phyloP scores from a whole-genome alignment of 2,329 filamentous ascomycete genomes.

The Plenodomus lindquistii region DNA sequence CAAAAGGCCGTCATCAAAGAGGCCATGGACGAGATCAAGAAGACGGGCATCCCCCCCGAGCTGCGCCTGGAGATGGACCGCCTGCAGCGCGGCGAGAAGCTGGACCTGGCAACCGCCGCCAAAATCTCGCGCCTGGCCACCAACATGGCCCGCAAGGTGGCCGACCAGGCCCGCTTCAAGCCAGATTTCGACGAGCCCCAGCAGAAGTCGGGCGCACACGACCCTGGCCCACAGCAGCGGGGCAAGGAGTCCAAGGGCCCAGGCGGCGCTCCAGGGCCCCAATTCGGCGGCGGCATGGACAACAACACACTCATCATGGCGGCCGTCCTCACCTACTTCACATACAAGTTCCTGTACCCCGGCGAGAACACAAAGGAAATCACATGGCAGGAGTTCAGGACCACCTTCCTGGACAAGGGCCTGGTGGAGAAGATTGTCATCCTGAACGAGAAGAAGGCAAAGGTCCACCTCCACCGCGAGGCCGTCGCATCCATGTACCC shows the following conservation, averaged over 20 bases:
- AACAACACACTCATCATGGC: conserved; percentile 60
- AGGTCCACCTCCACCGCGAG: conserved; percentile 78
- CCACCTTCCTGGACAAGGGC: conserved; percentile 92
- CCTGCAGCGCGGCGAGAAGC: conserved; percentile 52
- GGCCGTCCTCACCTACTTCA: conserved; percentile 64
- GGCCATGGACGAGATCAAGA: conserved; percentile 65
- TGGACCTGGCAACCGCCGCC: conserved; percentile 61
- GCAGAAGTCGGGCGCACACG: conserved; percentile 51
- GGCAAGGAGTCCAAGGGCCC: conserved; percentile 32
- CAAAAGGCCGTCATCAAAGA: conserved; percentile 64
- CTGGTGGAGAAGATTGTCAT: conserved; percentile 90
- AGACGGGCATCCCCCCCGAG: conserved; percentile 71
- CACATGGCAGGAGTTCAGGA: conserved; percentile 95
- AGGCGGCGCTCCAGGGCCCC: conserved; percentile 12
- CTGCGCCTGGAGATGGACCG: conserved; percentile 66
- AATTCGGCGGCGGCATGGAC: conserved; percentile 50
- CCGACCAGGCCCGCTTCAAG: conserved; percentile 42
- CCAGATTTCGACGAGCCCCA: conserved; percentile 31
- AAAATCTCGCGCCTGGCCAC: conserved; percentile 62
- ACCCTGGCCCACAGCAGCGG: conserved; percentile 49
- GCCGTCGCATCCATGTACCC: conserved; percentile 73
- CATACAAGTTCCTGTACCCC: conserved; percentile 65
- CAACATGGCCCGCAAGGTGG: conserved; percentile 58
- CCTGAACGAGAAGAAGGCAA: conserved; percentile 75
- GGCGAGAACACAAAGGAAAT: conserved; percentile 75